phyloP scores from a whole-genome alignment of 768 basidiomycete species.

The Lentinula detonsa region DNA sequence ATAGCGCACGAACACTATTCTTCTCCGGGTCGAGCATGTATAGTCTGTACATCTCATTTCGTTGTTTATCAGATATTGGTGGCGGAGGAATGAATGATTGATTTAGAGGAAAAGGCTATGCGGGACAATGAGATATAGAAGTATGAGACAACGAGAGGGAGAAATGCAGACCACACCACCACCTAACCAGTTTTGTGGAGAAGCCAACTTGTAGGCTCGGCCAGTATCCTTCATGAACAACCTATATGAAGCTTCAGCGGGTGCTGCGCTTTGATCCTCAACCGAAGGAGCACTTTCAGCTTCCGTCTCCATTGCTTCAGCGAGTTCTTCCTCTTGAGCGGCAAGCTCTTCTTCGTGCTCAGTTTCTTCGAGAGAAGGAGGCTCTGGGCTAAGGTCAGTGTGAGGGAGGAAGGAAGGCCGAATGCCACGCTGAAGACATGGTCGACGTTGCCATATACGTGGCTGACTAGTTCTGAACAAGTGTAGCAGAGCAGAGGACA shows the following conservation, averaged over 20 bases:
- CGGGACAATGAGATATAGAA: slow-evolving; percentile 7
- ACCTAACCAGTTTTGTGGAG: slow-evolving; percentile 60
- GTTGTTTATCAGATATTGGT: slow-evolving; percentile 61
- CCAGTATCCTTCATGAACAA: slow-evolving; percentile 40
- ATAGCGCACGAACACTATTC: slow-evolving; percentile 54
- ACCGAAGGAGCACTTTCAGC: slow-evolving; percentile 6
- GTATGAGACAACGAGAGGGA: slow-evolving; percentile 1
- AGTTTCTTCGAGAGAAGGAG: slow-evolving; percentile 13
- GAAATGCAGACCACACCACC: slow-evolving; percentile 30
- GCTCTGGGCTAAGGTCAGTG: slow-evolving; percentile 20
- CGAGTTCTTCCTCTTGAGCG: slow-evolving; percentile 12
- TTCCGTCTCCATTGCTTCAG: slow-evolving; percentile 12
- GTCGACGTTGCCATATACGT: slow-evolving; percentile 20
- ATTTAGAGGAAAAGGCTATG: slow-evolving; percentile 85
- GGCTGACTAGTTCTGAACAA: slow-evolving; percentile 21
- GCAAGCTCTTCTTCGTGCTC: background rate
- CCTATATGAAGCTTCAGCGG: slow-evolving; percentile 24
- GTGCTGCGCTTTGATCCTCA: slow-evolving; percentile 8
- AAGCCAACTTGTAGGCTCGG: slow-evolving; percentile 32
- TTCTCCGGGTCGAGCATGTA: slow-evolving; percentile 53
- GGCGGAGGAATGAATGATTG: slow-evolving; percentile 75
- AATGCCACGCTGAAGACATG: slow-evolving; percentile 19
- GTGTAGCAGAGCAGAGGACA: slow-evolving; percentile 14
- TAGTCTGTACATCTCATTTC: slow-evolving; percentile 50
- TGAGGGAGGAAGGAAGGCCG: slow-evolving; percentile 16